Percentiles rank a stretch among this genome's conserved stretches.
Evolutionary conservation across 495 filamentous ascomycete species (phyloP).

Genomic region (Podospora didyma): DNA sequence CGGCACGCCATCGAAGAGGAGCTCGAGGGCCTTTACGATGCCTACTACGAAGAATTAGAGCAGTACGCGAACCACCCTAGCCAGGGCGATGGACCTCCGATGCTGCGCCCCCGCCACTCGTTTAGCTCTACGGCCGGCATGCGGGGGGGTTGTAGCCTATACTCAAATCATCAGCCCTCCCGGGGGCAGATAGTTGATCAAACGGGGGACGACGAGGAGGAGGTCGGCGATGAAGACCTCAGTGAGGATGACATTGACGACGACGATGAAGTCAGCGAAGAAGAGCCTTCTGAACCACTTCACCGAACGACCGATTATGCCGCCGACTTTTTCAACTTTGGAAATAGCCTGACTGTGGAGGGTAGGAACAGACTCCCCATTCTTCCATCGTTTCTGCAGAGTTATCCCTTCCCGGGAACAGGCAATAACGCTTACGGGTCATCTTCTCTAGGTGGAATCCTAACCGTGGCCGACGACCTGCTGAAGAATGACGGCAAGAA

Average conservation of each 20-base stretch:
- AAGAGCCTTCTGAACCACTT: conserved; percentile 53
- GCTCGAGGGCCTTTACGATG: conserved; percentile 97
- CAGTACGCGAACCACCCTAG: conserved; percentile 92
- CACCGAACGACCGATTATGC: conserved; percentile 59
- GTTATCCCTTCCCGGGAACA: conserved; percentile 30
- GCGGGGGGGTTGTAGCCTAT: conserved; percentile 47
- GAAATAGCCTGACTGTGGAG: conserved; percentile 94
- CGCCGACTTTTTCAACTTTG: conserved; percentile 92
- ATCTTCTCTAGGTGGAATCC: conserved; percentile 76
- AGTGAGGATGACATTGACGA: conserved; percentile 59
- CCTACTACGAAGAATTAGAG: conserved; percentile 97
- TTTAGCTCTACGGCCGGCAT: conserved; percentile 50
- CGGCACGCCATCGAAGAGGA: conserved; percentile 98
- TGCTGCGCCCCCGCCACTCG: conserved; percentile 61
- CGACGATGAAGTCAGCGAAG: conserved; percentile 51
- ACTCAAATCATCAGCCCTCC: conserved; percentile 47
- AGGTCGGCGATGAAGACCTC: conserved; percentile 47
- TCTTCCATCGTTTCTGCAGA: conserved; percentile 32
- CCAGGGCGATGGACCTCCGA: conserved; percentile 52
- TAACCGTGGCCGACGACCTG: conserved; percentile 97
- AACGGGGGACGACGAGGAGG: conserved; percentile 58
- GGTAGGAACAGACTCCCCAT: conserved; percentile 56
- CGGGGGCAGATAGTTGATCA: conserved; percentile 55
- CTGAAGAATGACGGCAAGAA: conserved; percentile 99
- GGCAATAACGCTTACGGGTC: conserved; percentile 40